Evolutionary conservation across 2,329 filamentous ascomycete genomes (phyloP).

Genomic region (Metarhizium sp.): DNA sequence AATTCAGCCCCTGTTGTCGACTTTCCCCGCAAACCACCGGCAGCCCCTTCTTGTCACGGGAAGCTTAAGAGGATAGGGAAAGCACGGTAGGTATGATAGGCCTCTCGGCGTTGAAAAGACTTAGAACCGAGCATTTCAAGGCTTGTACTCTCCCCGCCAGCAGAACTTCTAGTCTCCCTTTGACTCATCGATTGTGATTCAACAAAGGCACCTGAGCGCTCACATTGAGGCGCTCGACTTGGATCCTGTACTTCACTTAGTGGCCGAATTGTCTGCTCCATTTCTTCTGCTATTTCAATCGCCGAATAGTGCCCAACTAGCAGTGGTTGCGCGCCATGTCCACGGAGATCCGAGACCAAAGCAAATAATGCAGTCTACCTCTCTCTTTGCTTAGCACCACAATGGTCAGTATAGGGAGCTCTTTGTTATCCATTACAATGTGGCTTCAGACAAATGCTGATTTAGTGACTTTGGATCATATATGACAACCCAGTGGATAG

Average conservation of each 20-base stretch:
- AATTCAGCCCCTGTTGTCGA: not conserved
- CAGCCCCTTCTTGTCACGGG: not conserved
- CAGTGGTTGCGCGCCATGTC: not conserved
- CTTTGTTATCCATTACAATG: too few relatives aligned
- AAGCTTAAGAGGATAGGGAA: not conserved
- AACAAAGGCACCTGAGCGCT: not conserved
- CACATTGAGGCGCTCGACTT: too few relatives aligned
- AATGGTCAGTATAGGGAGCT: not conserved
- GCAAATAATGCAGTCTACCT: not conserved
- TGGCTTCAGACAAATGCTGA: not conserved
- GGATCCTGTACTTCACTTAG: not conserved
- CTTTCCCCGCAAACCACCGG: not conserved
- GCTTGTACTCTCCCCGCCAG: not conserved
- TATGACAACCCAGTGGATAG: too few relatives aligned
- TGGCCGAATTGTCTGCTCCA: not conserved
- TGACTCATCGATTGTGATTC: not conserved
- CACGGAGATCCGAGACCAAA: not conserved
- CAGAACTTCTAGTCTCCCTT: not conserved
- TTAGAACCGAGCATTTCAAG: too few relatives aligned
- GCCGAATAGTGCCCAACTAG: not conserved
- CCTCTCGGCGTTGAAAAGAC: too few relatives aligned
- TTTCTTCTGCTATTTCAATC: not conserved
- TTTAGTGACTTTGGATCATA: not conserved
- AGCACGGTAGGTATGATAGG: not conserved
- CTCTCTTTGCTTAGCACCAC: not conserved